Base-by-base conservation (phyloP, 306 rosid genomes). In the Potentilla sterilis region DNA sequence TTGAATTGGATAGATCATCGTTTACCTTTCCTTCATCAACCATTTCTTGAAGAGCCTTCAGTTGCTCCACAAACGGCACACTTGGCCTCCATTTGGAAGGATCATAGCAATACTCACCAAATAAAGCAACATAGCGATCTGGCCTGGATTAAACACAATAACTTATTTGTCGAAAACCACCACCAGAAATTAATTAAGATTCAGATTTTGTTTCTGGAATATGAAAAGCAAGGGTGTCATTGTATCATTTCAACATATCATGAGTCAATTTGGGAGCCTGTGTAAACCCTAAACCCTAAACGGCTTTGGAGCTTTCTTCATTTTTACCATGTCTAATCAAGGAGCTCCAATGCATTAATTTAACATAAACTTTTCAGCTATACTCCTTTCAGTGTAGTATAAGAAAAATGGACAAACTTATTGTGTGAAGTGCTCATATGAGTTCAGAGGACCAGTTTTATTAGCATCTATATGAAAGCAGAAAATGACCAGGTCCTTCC, bases 21-120 rank as follows among this genome's bases (percentile, higher is more conserved):
- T 8, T 77, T 82, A 94, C 98, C 95, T 94, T 94, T 87, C 97
- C 98, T 83, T 92, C 98, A 21, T 84, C 87, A 72, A 94, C 84
- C 73, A 94, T 92, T 79, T 94, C 92, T 86, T 90, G 92, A 80
- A 90, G 87, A 78, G 97, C 97, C 84, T 75, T 90, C 86, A 94
- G 85, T 72, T 94, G 98, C 80, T 90, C 96, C 81, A 84, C 89
- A 76, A 95, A 95, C 10, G 98, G 94, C 79, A 95, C 91, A 71
- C 98, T 95, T 9, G 91, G 84, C 82, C 98, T 95, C 98, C 97
- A 95, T 76, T 86, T 92, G 55, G 89, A 82, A 80, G 80, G 70
- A 84, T 95, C 95, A 73, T 92, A 92, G 21, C 0, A 80, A 83
- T 62, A 83, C 28, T 74, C 93, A n/a, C 95, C 96, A 84, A 92